phyloP scores from a whole-genome alignment of 192 early-diverging fungal genomes.

The Coemansia sp. region DNA sequence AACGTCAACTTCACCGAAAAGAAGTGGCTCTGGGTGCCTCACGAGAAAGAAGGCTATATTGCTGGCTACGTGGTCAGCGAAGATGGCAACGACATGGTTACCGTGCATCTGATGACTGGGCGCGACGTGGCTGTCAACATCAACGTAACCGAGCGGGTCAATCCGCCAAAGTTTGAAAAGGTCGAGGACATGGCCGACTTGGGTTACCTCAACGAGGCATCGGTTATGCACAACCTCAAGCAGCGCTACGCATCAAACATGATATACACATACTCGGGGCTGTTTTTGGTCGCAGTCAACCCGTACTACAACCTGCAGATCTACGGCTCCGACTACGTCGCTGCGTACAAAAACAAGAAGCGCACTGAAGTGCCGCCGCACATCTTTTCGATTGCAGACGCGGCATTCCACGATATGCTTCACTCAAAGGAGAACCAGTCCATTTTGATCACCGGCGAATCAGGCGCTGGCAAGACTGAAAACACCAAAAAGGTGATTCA shows the following conservation, averaged over 20 bases:
- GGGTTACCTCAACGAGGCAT: conserved; percentile 95
- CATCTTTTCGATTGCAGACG: conserved; percentile 90
- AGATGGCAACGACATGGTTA: conserved; percentile 66
- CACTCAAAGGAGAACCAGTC: conserved; percentile 93
- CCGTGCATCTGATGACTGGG: conserved; percentile 76
- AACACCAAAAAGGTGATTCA: conserved; percentile 99
- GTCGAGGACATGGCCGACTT: conserved; percentile 99
- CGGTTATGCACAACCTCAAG: conserved; percentile 95
- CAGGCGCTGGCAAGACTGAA: conserved; percentile 99
- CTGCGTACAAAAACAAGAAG: conserved; percentile 67
- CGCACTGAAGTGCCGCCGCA: conserved; percentile 79
- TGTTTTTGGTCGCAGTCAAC: conserved; percentile 97
- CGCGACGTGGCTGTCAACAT: conserved; percentile 70
- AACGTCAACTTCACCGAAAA: conserved; percentile 87
- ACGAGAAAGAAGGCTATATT: conserved; percentile 88
- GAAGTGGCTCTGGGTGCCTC: conserved; percentile 96
- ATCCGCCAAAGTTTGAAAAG: conserved; percentile 98
- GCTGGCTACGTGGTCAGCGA: conserved; percentile 76
- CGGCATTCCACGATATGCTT: conserved; percentile 95
- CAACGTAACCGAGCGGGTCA: conserved; percentile 92
- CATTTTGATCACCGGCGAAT: conserved; percentile 98
- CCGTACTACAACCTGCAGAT: conserved; percentile 93
- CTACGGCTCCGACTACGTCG: conserved; percentile 72
- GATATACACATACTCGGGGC: conserved; percentile 99
- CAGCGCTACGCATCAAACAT: conserved; percentile 86